phyloP scores from a whole-genome alignment of 495 filamentous ascomycete species.

The Saxispiralis lemnorum region DNA sequence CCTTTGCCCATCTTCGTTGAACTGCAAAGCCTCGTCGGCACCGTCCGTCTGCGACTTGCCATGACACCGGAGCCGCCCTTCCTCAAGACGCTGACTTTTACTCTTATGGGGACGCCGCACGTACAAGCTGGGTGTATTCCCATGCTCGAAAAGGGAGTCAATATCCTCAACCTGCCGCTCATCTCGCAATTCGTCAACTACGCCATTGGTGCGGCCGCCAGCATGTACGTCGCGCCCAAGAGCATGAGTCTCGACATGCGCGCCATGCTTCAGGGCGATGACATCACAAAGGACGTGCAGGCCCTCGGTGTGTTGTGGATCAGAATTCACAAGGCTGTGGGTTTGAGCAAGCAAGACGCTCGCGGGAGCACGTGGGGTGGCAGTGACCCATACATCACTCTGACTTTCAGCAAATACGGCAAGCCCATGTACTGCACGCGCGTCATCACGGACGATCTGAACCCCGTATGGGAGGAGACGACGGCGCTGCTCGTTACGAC shows the following conservation, averaged over 20 bases:
- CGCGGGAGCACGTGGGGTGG: slow-evolving; percentile 72
- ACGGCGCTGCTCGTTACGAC: slow-evolving; percentile 73
- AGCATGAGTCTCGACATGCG: slow-evolving; percentile 81
- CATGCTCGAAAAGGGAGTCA: slow-evolving; percentile 74
- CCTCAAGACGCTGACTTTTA: slow-evolving; percentile 79
- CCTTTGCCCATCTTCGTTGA: slow-evolving; percentile 81
- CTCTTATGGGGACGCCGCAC: slow-evolving; percentile 79
- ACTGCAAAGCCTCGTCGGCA: slow-evolving; percentile 69
- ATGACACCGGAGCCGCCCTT: slow-evolving; percentile 83
- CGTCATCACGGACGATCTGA: slow-evolving; percentile 85
- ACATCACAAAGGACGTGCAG: slow-evolving; percentile 71
- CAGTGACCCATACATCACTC: slow-evolving; percentile 78
- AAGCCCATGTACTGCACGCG: slow-evolving; percentile 97
- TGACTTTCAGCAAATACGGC: slow-evolving; percentile 69
- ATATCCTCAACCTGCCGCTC: slow-evolving; percentile 76
- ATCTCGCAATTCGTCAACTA: slow-evolving; percentile 96
- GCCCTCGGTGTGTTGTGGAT: slow-evolving; percentile 81
- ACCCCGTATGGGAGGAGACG: slow-evolving; percentile 82
- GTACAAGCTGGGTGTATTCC: slow-evolving; percentile 81
- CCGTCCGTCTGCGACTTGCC: slow-evolving; percentile 60
- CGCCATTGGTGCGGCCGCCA: slow-evolving; percentile 70
- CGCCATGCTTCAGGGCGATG: slow-evolving; percentile 76
- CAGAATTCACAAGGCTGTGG: slow-evolving; percentile 69
- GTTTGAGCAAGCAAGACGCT: slow-evolving; percentile 79
- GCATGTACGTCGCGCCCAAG: slow-evolving; percentile 92